A percentile compares a stretch with the other conserved stretches of the same genome.
Evolutionary conservation across 2,329 filamentous ascomycete genomes (phyloP).

Genomic region (Ceratocystis ficicola): DNA sequence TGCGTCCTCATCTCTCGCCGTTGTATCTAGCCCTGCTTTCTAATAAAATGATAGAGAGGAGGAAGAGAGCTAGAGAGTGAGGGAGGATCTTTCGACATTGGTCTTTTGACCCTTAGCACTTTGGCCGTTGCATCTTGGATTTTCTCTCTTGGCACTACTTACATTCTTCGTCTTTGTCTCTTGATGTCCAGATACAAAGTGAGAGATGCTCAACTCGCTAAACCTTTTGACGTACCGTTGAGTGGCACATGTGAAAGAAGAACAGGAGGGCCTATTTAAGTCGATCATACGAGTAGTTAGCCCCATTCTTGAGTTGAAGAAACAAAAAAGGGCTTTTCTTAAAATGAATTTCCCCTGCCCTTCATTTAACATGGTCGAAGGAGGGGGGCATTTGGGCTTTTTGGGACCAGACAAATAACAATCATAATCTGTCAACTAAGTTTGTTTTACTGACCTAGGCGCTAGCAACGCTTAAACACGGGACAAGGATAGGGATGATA

Average conservation of each 20-base stretch:
- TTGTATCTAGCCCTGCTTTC: too few relatives aligned
- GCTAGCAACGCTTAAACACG: neutral
- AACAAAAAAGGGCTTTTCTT: neutral
- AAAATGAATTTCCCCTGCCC: neutral
- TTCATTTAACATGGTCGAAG: neutral
- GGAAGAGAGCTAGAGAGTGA: neutral
- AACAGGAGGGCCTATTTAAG: neutral
- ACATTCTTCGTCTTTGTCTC: too few relatives aligned
- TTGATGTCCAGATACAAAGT: too few relatives aligned
- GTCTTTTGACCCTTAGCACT: neutral
- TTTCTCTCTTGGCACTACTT: neutral
- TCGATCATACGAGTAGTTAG: neutral
- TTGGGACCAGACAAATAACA: neutral
- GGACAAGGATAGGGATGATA: conserved; percentile 1
- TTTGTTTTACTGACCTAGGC: neutral
- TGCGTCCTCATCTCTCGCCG: too few relatives aligned
- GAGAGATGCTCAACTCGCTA: neutral
- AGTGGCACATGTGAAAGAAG: neutral
- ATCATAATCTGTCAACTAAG: conserved; percentile 1
- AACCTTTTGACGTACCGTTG: neutral
- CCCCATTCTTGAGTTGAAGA: neutral
- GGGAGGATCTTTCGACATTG: neutral
- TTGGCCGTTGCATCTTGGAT: neutral
- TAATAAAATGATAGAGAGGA: too few relatives aligned
- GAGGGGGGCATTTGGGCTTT: neutral